Evolutionary conservation across 139 green algal genomes (phyloP), one percentile per base, ranked within the genome.

Genomic region (Yamagishiella unicocca): DNA sequence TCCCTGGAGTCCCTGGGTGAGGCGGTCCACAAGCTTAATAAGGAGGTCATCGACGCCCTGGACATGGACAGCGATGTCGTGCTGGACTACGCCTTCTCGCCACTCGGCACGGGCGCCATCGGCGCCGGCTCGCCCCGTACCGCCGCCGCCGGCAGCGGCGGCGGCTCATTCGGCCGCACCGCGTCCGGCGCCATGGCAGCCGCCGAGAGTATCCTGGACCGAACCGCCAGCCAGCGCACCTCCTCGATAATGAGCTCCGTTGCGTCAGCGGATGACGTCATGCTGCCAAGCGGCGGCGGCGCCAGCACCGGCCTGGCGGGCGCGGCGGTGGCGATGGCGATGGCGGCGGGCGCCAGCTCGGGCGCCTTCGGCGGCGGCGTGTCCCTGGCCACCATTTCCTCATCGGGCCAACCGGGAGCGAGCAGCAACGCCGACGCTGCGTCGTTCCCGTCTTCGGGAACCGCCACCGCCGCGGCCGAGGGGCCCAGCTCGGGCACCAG

Each of bases 1-100:
- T 87, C 76, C 22, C 33, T 90, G 24, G 86, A 90, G 38, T 87
- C 78, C 86, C 55, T 87, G 37, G 67, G 75, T 12, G 86, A 90
- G 38, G 71, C 75, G 4, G 85, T 82, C 2, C 43, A 80, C 58
- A 84, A 38, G 27, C 31, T 85, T 12, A 71, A 89, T 22, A 45
- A 68, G n/a, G 84, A 84, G 5, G 74, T 89, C 2, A 75, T 89
- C 10, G 50, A 80, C 0, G 72, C 75, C 0, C 43, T 89, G 42
- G 64, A 86, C 35, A 42, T 86, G 31, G 80, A 86, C 43, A 14
- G 24, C 24, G 62, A 77, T 4, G 55, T 45, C 9, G 33, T 27
- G 24, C 37, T 55, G 37, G 2, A n/a, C 35, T 22, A 33, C 2
- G 50, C 54, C 33, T 53, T 38, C 33, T 33, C 75, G 19, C 53